Conservation (phyloP, 331 rosid genomes). For the Malus hybrid region DNA sequence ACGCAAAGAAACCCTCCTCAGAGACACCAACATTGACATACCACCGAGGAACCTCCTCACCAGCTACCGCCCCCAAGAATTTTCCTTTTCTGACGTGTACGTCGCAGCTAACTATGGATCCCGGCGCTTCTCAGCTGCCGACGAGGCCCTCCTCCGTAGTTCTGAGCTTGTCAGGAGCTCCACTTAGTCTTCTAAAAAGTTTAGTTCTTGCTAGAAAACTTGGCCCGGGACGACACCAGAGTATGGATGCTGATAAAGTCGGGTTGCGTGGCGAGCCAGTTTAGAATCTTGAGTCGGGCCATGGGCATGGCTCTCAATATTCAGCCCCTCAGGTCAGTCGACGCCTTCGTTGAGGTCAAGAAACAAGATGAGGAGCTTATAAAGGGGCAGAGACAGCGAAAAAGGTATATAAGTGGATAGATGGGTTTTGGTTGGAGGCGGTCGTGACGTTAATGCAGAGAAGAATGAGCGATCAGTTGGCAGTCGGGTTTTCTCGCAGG, state of each 20-base stretch:
- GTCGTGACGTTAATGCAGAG: too few relatives aligned
- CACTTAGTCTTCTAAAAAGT: conserved; percentile 63
- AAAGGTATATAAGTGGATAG: too few relatives aligned
- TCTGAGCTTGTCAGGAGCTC: conserved; percentile 51
- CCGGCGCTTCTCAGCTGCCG: conserved; percentile 29
- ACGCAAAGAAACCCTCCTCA: conserved; percentile 24
- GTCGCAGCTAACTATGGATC: conserved; percentile 14
- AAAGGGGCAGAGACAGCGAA: too few relatives aligned
- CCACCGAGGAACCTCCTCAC: conserved; percentile 11
- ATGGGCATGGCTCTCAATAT: conserved; percentile 51
- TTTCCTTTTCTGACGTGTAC: conserved; percentile 24
- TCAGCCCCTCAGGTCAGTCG: conserved; percentile 27
- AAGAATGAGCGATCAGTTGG: neutral
- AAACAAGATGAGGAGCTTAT: conserved; percentile 17
- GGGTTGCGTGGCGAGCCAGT: conserved; percentile 36
- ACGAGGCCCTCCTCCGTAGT: conserved; percentile 32
- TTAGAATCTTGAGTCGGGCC: conserved; percentile 41
- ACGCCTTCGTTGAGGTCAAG: conserved; percentile 26
- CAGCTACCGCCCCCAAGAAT: conserved; percentile 3
- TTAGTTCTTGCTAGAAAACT: conserved; percentile 46
- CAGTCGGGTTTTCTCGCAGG: conserved; percentile 53
- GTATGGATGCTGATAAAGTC: conserved; percentile 53
- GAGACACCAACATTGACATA: neutral
- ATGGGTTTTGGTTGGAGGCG: too few relatives aligned
- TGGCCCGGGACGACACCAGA: conserved; percentile 41